phyloP scores from a whole-genome alignment of 345 rosid species.

The Gossypioides kirkii region DNA sequence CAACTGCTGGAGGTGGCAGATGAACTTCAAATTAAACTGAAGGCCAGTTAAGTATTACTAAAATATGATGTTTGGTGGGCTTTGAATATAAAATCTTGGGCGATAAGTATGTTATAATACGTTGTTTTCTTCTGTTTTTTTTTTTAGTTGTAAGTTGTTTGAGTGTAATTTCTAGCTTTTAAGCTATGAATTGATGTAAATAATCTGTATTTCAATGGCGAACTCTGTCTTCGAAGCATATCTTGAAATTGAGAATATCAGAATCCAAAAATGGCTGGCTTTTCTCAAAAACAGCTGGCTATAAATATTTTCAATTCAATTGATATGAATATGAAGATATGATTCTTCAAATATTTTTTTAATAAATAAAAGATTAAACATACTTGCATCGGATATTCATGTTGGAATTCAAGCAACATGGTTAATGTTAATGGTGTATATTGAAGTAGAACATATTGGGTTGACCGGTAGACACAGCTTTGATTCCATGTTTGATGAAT shows the following conservation, averaged over 20 bases:
- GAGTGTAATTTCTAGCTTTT: neutral
- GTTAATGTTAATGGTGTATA: no score
- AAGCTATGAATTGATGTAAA: neutral
- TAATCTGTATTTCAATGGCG: neutral
- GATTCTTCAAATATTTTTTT: no score
- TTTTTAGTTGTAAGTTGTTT: neutral
- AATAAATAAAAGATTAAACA: neutral
- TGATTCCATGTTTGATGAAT: neutral
- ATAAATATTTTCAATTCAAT: neutral
- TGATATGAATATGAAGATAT: neutral
- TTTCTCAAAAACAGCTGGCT: neutral
- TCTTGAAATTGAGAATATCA: neutral
- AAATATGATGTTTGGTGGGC: neutral
- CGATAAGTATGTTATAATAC: neutral
- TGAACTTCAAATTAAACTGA: neutral
- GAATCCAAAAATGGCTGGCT: neutral
- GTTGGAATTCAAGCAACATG: neutral
- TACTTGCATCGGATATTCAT: neutral
- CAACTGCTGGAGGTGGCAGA: conserved; percentile 1
- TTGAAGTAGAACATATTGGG: neutral
- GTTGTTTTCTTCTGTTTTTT: neutral
- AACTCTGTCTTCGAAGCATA: no score
- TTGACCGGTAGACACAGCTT: neutral
- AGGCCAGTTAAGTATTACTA: neutral
- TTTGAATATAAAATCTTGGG: neutral